phyloP scores from a whole-genome alignment of 495 filamentous ascomycete genomes.

The Barbatosphaeria neglecta region DNA sequence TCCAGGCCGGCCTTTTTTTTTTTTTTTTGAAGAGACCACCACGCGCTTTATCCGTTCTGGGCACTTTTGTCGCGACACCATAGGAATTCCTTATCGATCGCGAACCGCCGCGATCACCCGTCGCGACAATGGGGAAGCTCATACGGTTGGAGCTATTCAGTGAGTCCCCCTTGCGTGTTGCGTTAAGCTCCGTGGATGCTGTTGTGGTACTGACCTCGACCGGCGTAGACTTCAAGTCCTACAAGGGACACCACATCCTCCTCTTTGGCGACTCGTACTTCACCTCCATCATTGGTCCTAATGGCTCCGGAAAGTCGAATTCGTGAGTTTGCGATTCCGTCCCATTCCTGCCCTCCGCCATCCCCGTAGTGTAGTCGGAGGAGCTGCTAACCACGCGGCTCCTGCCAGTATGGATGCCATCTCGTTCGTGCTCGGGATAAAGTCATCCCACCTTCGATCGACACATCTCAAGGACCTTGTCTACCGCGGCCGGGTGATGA shows the following conservation, averaged over 20 bases:
- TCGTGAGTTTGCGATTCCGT: slow-evolving; percentile 50
- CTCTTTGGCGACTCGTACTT: slow-evolving; percentile 98
- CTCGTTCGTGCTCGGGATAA: slow-evolving; percentile 97
- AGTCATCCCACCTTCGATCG: slow-evolving; percentile 91
- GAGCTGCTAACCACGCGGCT: too few relatives aligned
- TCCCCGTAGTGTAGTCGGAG: too few relatives aligned
- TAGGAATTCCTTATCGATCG: slow-evolving; percentile 6
- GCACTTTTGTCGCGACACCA: background rate
- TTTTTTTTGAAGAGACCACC: background rate
- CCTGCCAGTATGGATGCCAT: slow-evolving; percentile 88
- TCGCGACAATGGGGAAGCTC: slow-evolving; percentile 61
- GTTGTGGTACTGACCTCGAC: slow-evolving; percentile 4
- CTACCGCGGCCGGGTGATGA: slow-evolving; percentile 88
- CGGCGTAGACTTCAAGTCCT: slow-evolving; percentile 88
- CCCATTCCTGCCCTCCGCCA: too few relatives aligned
- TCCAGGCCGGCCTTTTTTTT: too few relatives aligned
- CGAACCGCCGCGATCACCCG: slow-evolving; percentile 5
- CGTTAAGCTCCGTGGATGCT: background rate
- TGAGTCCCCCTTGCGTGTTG: slow-evolving; percentile 33
- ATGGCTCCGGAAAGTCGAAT: slow-evolving; percentile 99
- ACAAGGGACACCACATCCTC: slow-evolving; percentile 86
- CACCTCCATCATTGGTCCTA: slow-evolving; percentile 97
- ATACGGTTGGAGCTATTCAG: slow-evolving; percentile 90
- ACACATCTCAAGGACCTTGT: slow-evolving; percentile 90
- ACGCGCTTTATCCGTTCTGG: too few relatives aligned